Percentiles rank a stretch among this genome's conserved stretches.
These are phyloP conservation scores for Mycena haematopus DNA, from an alignment of 768 basidiomycete species.

Conservation along the genomic window DNA sequence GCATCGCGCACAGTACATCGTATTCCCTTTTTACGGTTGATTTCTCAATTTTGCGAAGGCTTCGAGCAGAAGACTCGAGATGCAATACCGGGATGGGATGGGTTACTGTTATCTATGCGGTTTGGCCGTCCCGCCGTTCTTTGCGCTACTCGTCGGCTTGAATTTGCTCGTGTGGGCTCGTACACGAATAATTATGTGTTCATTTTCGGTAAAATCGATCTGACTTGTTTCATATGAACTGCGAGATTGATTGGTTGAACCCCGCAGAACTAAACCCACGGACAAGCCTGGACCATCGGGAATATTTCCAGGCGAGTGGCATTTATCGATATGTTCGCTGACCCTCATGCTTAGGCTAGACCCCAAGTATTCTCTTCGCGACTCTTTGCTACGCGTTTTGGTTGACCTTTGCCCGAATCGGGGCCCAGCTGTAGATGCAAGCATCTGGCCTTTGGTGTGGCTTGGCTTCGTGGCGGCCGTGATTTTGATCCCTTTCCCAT, in stretches of 20 bases:
- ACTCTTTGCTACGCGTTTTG: conserved; percentile 82
- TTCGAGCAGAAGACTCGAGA: conserved; percentile 57
- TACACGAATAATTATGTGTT: conserved; percentile 86
- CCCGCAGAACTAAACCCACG: conserved; percentile 68
- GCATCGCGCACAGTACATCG: conserved; percentile 61
- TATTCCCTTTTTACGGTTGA: too few relatives aligned
- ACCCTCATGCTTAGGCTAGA: conserved; percentile 44
- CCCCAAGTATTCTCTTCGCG: conserved; percentile 76
- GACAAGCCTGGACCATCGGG: conserved; percentile 75
- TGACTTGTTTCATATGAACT: background rate
- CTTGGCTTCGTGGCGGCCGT: conserved; percentile 63
- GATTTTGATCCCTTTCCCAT: conserved; percentile 81
- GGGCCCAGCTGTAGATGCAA: conserved; percentile 61
- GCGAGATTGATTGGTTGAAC: background rate
- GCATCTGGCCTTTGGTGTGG: conserved; percentile 86
- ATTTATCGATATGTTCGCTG: background rate
- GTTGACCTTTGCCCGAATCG: conserved; percentile 78
- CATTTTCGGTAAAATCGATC: background rate
- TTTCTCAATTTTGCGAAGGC: conserved; percentile 50
- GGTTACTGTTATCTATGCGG: conserved; percentile 79
- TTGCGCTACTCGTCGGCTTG: conserved; percentile 76
- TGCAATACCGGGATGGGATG: conserved; percentile 72
- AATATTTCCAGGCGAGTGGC: conserved; percentile 65
- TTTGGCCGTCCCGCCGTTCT: conserved; percentile 77
- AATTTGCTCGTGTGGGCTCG: conserved; percentile 82